Evolutionary conservation across 1,284 basidiomycete genomes (phyloP).

Genomic region (Coniferiporia weirii): DNA sequence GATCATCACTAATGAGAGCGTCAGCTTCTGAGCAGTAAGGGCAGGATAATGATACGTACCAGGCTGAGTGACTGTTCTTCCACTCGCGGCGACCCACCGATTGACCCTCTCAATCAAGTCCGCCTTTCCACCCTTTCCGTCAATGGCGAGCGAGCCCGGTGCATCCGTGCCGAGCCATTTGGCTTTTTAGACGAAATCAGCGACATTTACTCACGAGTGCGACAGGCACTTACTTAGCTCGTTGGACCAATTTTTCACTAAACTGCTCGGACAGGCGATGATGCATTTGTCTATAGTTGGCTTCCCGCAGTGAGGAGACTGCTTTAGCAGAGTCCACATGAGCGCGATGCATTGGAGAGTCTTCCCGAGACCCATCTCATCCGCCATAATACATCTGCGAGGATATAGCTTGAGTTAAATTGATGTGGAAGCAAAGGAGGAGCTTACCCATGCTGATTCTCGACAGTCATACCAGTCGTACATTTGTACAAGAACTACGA

Average conservation of each 20-base stretch:
- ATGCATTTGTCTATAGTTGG: constrained; percentile 95
- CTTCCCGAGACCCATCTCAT: constrained; percentile 98
- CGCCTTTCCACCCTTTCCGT: constrained; percentile 85
- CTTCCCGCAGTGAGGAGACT: constrained; percentile 86
- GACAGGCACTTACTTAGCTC: constrained; percentile 67
- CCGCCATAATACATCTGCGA: constrained; percentile 87
- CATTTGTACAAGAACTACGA: constrained; percentile 89
- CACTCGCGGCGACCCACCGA: constrained; percentile 83
- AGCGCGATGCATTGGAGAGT: constrained; percentile 96
- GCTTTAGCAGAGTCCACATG: constrained; percentile 95
- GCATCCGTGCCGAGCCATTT: constrained; percentile 92
- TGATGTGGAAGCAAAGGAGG: background rate
- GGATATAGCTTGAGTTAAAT: background rate
- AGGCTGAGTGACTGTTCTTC: constrained; percentile 85
- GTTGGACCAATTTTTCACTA: constrained; percentile 99
- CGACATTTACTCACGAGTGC: background rate
- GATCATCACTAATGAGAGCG: constrained; percentile 81
- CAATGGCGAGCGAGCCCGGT: constrained; percentile 76
- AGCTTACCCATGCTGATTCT: constrained; percentile 78
- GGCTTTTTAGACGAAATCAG: constrained; percentile 37
- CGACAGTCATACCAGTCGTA: constrained; percentile 88
- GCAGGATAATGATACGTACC: constrained; percentile 41
- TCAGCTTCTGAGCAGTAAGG: background rate
- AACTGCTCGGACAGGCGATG: constrained; percentile 94
- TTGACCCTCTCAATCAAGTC: constrained; percentile 75